These are phyloP conservation scores for Teratosphaeria pseudoeucalypti DNA, from an alignment of 2,329 filamentous ascomycete species.

Conservation along the genomic window DNA sequence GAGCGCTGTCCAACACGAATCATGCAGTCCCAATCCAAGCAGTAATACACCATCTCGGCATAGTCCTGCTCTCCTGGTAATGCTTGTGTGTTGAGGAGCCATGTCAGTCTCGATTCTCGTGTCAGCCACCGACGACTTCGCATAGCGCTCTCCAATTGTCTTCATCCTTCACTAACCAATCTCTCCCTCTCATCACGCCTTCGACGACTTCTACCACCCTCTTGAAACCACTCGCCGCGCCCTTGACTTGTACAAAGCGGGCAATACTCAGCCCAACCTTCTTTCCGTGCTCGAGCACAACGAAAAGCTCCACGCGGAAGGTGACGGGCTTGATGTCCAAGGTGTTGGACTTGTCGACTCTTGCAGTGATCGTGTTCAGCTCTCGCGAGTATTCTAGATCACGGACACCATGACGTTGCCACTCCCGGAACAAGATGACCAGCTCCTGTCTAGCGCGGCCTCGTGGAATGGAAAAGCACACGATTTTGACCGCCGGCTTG, in stretches of 20 bases:
- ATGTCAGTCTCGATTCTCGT: not conserved
- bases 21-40: not conserved
- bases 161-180: slow-evolving; percentile 54
- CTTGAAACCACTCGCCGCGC: slow-evolving; percentile 83
- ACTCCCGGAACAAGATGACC: slow-evolving; percentile 63
- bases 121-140: slow-evolving; percentile 27
- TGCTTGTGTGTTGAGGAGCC: not conserved
- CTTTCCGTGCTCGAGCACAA: slow-evolving; percentile 74
- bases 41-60: not conserved
- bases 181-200: slow-evolving; percentile 53
- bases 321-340: slow-evolving; percentile 77
- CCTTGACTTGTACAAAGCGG: slow-evolving; percentile 78
- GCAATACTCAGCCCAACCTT: slow-evolving; percentile 67
- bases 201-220: slow-evolving; percentile 70
- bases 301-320: slow-evolving; percentile 80
- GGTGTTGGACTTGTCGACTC: slow-evolving; percentile 66
- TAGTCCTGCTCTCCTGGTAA: not conserved
- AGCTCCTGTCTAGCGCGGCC: slow-evolving; percentile 69
- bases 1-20: not conserved
- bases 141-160: slow-evolving; percentile 35
- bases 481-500: slow-evolving; percentile 64
- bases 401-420: slow-evolving; percentile 65
- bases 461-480: slow-evolving; percentile 67
- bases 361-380: slow-evolving; percentile 68
- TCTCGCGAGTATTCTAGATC: slow-evolving; percentile 70